Evolutionary conservation across 495 filamentous ascomycete species (phyloP), one percentile per base, ranked within the genome.

Genomic region (Extremus antarcticus): DNA sequence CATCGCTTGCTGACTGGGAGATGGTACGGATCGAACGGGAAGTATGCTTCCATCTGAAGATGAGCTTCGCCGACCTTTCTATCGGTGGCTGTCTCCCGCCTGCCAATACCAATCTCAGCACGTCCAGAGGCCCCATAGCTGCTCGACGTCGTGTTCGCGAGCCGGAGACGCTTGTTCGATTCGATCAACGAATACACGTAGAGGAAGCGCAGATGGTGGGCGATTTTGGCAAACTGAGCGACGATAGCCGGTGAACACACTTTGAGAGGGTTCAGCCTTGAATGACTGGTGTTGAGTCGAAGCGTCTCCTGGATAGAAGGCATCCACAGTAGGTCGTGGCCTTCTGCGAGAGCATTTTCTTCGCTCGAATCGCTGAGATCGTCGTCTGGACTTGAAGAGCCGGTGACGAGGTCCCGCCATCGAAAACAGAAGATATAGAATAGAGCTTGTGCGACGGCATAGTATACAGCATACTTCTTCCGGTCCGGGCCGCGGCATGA

Each of bases 381-480:
- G 10, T 63, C 17, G 41, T 58, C 56, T 35, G 82, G 76, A 54
- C 71, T 73, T 55, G 79, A 75, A 16, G 62, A 39, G 46, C 71
- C 78, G 17, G 74, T 76, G 39, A 87, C 84, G 46, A 99, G 73
- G 55, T 96, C 91, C 38, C 86, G 82, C 91, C 91, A 97, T 39
- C 94, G 84, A 75, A 96, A 99, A 74, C 92, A 99, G 75, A 96
- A 99, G 49, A 97, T 94, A 72, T 96, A 94, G 29, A 89, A 74
- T 3, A 90, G 64, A 3, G 91, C 90, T 67, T 97, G 91, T n/a
- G 83, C 80, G 43, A 87, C 81, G 4, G 84, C 82, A 70, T 99
- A 97, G 69, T 94, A 96, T 7, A 86, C 78, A 17, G 79, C 78
- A 65, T 90, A 96, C 29, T 83, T 82, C 43, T 82, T 79, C 23